phyloP scores from a whole-genome alignment of 202 grass and related monocot species.

The Hordeum pubiflorum region DNA sequence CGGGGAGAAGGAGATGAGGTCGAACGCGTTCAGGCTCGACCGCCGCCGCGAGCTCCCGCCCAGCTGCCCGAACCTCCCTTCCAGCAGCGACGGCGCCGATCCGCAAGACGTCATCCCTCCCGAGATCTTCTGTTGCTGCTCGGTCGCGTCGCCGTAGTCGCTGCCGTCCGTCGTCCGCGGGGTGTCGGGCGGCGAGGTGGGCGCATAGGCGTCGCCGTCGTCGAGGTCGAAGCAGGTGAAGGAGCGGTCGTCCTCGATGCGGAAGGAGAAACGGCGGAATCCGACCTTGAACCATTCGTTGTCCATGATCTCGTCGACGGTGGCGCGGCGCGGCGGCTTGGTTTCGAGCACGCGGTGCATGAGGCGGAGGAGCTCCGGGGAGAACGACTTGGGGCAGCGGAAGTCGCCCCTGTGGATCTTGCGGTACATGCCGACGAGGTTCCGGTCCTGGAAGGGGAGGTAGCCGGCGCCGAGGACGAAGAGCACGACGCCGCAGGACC shows the following conservation, averaged over 20 bases:
- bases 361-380: conserved; percentile 39
- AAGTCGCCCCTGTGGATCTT: conserved; percentile 74
- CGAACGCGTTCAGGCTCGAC: conserved; percentile 91
- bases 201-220: background rate
- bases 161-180: background rate
- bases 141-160: background rate
- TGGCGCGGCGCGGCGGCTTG: conserved; percentile 36
- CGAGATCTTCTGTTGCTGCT: background rate
- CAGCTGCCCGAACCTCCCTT: conserved; percentile 3
- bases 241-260: conserved; percentile 60
- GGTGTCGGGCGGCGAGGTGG: conserved; percentile 29
- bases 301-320: conserved; percentile 51
- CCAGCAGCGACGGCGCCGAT: conserved; percentile 54
- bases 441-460: conserved; percentile 72
- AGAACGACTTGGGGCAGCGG: conserved; percentile 73
- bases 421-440: conserved; percentile 61
- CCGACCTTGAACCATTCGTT: conserved; percentile 67
- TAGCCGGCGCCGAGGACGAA: conserved; percentile 69
- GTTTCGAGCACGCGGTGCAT: conserved; percentile 56
- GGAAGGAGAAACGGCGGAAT: conserved; percentile 60
- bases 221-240: conserved; percentile 49
- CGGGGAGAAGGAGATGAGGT: conserved; percentile 85
- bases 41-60: conserved; percentile 48
- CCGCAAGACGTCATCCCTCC: conserved; percentile 20
- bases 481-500: conserved; percentile 89